Conservation (phyloP, 1,139 yeast genomes). For the Trichomonascaceae sp. region DNA sequence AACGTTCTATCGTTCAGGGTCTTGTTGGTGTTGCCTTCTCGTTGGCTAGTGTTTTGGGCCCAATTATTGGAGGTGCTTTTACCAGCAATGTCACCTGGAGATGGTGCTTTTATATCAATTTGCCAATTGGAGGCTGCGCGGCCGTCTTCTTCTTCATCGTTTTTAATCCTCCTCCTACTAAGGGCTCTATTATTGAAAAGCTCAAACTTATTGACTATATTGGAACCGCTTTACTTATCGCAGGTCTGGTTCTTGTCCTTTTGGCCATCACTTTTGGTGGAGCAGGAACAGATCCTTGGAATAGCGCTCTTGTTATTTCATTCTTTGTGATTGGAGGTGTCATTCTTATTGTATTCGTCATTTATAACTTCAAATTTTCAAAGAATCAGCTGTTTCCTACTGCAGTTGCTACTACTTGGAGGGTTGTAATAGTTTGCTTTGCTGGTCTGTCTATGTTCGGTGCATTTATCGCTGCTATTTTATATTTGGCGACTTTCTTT, state of each 20-base stretch:
- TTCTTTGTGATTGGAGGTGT: constrained; percentile 53
- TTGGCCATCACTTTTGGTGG: constrained; percentile 49
- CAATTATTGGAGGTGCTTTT: constrained; percentile 63
- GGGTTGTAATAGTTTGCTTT: constrained; percentile 37
- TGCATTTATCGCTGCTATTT: constrained; percentile 40
- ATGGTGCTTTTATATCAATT: constrained; percentile 71
- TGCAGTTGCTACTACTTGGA: constrained; percentile 35
- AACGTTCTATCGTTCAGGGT: constrained; percentile 46
- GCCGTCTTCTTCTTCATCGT: constrained; percentile 40
- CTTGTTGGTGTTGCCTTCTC: constrained; percentile 48
- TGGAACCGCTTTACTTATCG: constrained; percentile 40
- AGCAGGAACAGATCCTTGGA: constrained; percentile 44
- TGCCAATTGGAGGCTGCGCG: constrained; percentile 62
- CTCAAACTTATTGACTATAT: constrained; percentile 42
- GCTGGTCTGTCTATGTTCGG: constrained; percentile 39
- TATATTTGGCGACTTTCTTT: constrained; percentile 50
- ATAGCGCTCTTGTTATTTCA: constrained; percentile 49
- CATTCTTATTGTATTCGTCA: constrained; percentile 35
- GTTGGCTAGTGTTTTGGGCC: constrained; percentile 56
- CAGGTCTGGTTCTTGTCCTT: constrained; percentile 42
- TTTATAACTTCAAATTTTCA: constrained; percentile 46
- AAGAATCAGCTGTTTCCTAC: constrained; percentile 43
- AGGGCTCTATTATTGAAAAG: constrained; percentile 39
- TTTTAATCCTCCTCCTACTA: constrained; percentile 49
- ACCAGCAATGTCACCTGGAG: constrained; percentile 62